Evolutionary conservation across 306 rosid species (phyloP).

Genomic region (Castanea sativa): DNA sequence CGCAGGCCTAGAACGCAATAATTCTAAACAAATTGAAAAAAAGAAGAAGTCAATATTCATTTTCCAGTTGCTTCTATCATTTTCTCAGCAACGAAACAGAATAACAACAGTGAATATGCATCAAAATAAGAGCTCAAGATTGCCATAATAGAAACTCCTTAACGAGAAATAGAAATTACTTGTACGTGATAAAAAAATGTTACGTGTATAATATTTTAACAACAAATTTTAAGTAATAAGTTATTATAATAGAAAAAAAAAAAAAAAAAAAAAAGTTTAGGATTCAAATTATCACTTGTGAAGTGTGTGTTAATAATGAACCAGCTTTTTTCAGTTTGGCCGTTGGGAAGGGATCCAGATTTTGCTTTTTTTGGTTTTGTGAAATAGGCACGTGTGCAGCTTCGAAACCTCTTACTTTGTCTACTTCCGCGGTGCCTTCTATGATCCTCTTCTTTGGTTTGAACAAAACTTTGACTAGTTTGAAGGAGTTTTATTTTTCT

Average conservation of each 20-base stretch:
- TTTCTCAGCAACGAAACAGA: not conserved
- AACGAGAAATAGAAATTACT: slow-evolving; percentile 34
- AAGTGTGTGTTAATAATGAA: slow-evolving; percentile 19
- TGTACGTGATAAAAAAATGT: not conserved
- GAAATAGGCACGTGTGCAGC: slow-evolving; percentile 16
- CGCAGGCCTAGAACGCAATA: slow-evolving; percentile 11
- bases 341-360: slow-evolving; percentile 26
- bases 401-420: not conserved
- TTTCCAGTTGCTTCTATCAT: not conserved
- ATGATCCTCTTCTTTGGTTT: not conserved
- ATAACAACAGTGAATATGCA: not conserved
- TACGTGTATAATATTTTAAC: fast-evolving
- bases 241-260: not conserved
- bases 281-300: not conserved
- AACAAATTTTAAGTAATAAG: fast-evolving
- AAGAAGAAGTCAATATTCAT: not conserved
- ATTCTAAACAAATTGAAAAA: slow-evolving; percentile 4
- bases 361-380: not conserved
- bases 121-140: not conserved
- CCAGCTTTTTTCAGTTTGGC: slow-evolving; percentile 67
- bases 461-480: too few species aligned
- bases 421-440: slow-evolving; percentile 3
- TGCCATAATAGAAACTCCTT: not conserved
- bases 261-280: not conserved
- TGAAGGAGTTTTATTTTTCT: too few species aligned